Percentiles rank a stretch among this genome's conserved stretches.
Conservation (phyloP, 2,329 filamentous ascomycete species). For the Neofusicoccum parvum region DNA sequence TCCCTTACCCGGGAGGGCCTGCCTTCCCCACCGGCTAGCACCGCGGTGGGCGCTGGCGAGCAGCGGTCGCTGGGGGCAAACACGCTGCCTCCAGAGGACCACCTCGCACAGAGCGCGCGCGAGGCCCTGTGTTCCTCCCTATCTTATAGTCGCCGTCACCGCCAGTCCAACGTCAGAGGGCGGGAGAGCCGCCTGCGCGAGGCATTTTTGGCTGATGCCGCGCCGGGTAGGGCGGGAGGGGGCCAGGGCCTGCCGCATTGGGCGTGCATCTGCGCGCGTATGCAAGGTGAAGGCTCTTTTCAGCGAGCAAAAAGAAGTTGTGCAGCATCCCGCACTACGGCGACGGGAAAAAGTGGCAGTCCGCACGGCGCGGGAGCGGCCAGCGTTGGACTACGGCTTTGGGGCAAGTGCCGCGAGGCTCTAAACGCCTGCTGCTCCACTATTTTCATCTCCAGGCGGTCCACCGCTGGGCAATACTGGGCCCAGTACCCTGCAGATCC, state of each 20-base stretch:
- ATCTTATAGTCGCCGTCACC: conserved; percentile 4
- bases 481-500: conserved; percentile 22
- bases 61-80: conserved; percentile 10
- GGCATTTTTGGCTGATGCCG: conserved; percentile 5
- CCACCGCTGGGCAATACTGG: conserved; percentile 19
- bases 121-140: conserved; percentile 9
- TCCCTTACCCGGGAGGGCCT: conserved; percentile 10
- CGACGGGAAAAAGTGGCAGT: background rate
- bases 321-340: conserved; percentile 10
- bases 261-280: background rate
- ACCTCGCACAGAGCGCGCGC: conserved; percentile 16
- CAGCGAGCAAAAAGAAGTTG: background rate
- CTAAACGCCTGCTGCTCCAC: conserved; percentile 14
- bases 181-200: background rate
- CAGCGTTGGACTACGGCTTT: background rate
- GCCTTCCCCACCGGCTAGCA: conserved; percentile 1
- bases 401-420: conserved; percentile 11
- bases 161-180: conserved; percentile 18
- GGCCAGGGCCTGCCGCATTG: background rate
- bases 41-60: background rate
- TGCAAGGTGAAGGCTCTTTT: background rate
- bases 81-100: conserved; percentile 1
- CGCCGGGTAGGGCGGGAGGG: conserved; percentile 6
- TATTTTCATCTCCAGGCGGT: conserved; percentile 20
- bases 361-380: conserved; percentile 2